Evolutionary conservation across 1,139 yeast genomes (phyloP).

Genomic region (Geotrichum phurueaensis): DNA sequence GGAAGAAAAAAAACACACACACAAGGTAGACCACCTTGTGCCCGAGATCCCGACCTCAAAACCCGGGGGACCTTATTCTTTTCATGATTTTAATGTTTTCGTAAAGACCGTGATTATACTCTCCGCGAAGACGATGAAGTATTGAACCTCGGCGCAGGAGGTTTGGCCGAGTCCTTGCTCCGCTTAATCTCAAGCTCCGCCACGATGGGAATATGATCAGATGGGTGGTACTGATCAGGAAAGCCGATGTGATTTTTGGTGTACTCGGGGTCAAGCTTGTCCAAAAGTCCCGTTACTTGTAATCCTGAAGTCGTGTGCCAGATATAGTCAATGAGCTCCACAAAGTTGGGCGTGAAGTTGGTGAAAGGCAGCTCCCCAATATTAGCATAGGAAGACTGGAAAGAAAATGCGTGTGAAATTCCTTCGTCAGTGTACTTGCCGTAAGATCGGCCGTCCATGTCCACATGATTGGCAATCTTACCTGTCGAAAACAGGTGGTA

Average conservation of each 20-base stretch:
- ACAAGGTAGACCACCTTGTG: background rate
- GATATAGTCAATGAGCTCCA: constrained; percentile 88
- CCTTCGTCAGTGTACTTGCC: constrained; percentile 91
- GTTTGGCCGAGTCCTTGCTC: constrained; percentile 29
- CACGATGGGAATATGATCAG: constrained; percentile 86
- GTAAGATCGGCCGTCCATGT: constrained; percentile 79
- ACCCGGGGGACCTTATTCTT: background rate
- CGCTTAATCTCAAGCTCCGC: constrained; percentile 65
- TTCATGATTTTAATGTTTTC: background rate
- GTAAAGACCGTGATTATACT: background rate
- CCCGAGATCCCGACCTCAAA: background rate
- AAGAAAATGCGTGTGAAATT: constrained; percentile 69
- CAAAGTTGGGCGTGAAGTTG: constrained; percentile 87
- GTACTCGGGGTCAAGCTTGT: constrained; percentile 75
- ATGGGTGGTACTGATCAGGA: constrained; percentile 90
- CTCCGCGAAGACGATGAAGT: constrained; percentile 8
- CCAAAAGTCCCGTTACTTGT: constrained; percentile 79
- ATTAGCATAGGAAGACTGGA: constrained; percentile 78
- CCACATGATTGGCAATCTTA: constrained; percentile 58
- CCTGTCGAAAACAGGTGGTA: constrained; percentile 85
- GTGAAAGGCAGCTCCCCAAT: constrained; percentile 92
- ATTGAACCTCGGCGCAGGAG: constrained; percentile 29
- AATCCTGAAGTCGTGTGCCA: constrained; percentile 83
- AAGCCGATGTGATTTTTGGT: constrained; percentile 75
- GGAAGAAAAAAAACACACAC: background rate